Percentiles rank a stretch among this genome's conserved stretches.
Evolutionary conservation across 257 asterid genomes (phyloP).

Genomic region (Hygrophila difformis): DNA sequence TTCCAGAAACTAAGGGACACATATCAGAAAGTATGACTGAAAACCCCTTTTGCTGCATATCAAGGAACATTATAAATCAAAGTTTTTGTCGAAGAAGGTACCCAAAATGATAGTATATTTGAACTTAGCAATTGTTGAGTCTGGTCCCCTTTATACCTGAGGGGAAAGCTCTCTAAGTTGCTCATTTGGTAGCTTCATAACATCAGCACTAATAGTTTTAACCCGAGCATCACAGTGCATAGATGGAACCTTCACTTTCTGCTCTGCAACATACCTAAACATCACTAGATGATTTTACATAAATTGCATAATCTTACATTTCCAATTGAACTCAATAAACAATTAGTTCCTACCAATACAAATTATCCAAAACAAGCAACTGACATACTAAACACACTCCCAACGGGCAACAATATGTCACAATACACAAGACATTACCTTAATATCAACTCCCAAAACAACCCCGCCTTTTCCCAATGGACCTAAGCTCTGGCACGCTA

Average conservation of each 20-base stretch:
- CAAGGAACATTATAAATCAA: constrained; percentile 1
- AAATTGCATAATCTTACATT: not conserved
- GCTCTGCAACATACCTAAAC: constrained; percentile 40
- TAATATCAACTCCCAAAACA: constrained; percentile 74
- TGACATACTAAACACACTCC: no score
- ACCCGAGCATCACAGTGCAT: constrained; percentile 77
- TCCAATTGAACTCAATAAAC: not conserved
- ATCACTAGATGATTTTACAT: not conserved
- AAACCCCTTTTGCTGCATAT: constrained; percentile 69
- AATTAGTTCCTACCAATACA: not conserved
- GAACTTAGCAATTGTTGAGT: no score
- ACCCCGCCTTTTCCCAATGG: constrained; percentile 58
- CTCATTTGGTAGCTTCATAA: constrained; percentile 42
- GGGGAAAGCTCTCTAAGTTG: constrained; percentile 66
- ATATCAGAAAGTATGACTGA: constrained; percentile 77
- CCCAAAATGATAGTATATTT: no score
- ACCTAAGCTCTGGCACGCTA: constrained; percentile 84
- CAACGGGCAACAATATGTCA: not conserved
- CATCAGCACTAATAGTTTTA: constrained; percentile 70
- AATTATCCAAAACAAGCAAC: not conserved
- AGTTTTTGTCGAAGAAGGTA: not conserved
- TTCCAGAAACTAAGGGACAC: constrained; percentile 91
- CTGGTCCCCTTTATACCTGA: constrained; percentile 27
- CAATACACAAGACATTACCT: constrained; percentile 26
- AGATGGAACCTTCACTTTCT: constrained; percentile 89